A percentile compares a stretch with the other conserved stretches of the same genome.
These are phyloP conservation scores for Dryadomyces quercus-mongolicae DNA, from an alignment of 2,329 filamentous ascomycete species.

Conservation along the genomic window DNA sequence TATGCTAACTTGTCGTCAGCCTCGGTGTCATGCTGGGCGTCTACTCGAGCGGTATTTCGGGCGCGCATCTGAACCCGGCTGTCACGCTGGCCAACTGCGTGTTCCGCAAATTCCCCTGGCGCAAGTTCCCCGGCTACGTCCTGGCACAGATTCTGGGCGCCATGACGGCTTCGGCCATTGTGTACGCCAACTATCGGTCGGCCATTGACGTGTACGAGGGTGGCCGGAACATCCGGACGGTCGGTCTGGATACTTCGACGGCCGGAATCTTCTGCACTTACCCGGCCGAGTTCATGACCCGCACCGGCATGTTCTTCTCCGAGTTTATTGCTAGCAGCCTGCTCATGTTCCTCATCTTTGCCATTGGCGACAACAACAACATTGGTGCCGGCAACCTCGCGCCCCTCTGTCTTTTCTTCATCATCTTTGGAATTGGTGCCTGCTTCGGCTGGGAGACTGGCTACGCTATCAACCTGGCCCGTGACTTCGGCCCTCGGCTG, in stretches of 20 bases:
- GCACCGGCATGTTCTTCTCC: slow-evolving; percentile 42
- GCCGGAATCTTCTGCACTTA: slow-evolving; percentile 44
- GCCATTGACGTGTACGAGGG: slow-evolving; percentile 22
- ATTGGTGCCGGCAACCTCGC: slow-evolving; percentile 36
- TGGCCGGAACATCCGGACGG: slow-evolving; percentile 18
- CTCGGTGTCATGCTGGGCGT: slow-evolving; percentile 58
- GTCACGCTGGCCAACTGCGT: slow-evolving; percentile 31
- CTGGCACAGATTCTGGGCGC: slow-evolving; percentile 42
- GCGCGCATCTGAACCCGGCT: slow-evolving; percentile 43
- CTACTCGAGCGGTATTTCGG: slow-evolving; percentile 33
- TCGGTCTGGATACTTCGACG: slow-evolving; percentile 29
- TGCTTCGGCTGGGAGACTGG: slow-evolving; percentile 36
- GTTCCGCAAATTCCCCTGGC: slow-evolving; percentile 48
- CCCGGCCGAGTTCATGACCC: slow-evolving; percentile 35
- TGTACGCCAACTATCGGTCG: slow-evolving; percentile 45
- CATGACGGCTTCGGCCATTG: slow-evolving; percentile 40
- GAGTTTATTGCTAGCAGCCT: slow-evolving; percentile 48
- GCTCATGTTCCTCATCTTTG: slow-evolving; percentile 46
- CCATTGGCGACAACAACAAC: slow-evolving; percentile 43
- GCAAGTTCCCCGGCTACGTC: slow-evolving; percentile 45
- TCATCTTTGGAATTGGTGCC: slow-evolving; percentile 43
- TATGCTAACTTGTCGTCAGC: slow-evolving; percentile 17
- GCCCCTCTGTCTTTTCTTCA: slow-evolving; percentile 29
- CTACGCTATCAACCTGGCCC: slow-evolving; percentile 46
- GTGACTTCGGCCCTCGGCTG: slow-evolving; percentile 46